Evolutionary conservation across 768 basidiomycete species (phyloP), one percentile per base, ranked within the genome.

Genomic region (Termitomyces sp.): DNA sequence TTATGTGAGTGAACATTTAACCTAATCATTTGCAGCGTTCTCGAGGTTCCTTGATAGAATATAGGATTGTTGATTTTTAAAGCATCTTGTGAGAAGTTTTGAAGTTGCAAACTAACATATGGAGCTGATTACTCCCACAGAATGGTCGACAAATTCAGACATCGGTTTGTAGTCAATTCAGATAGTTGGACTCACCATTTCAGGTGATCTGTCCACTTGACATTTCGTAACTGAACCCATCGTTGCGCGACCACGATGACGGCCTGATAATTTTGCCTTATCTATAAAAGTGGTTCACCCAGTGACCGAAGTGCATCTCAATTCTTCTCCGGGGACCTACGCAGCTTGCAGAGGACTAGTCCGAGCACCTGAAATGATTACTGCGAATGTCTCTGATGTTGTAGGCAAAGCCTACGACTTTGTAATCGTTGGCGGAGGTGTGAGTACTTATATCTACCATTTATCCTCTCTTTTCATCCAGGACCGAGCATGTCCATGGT

Each of bases 361-460:
- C 22, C 20, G 20, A 34, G 32, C 20, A 48, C 14, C 8, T 16
- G 7, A 34, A 34, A 57, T 64, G 60, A 57, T 59, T 6, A 59
- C 58, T 22, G 39, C 58, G 2, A 57, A 55, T n/a, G 18, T 32
- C 20, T 43, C 43, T 24, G 57, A 69, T 22, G 56, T 68, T 41
- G 42, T 61, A 22, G 52, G 60, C 51, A 63, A 68, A 46, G 51
- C 56, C n/a, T 72, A 70, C 41, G 70, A 74, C 62, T 72, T 67
- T 53, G 58, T 72, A 20, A 62, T 72, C 27, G 61, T 67, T 32
- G 72, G 72, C 32, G 65, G 60, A 18, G 69, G 68, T 29, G 67
- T 65, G 29, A 50, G 58, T 56, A n/a, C n/a, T n/a, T n/a, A n/a
- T n/a, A 48, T 36, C 8, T 39, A 43, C 3, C 29, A 41, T n/a